These are phyloP conservation scores for Canavalia ensiformis DNA, from an alignment of 306 rosid genomes.

Conservation along the genomic window DNA sequence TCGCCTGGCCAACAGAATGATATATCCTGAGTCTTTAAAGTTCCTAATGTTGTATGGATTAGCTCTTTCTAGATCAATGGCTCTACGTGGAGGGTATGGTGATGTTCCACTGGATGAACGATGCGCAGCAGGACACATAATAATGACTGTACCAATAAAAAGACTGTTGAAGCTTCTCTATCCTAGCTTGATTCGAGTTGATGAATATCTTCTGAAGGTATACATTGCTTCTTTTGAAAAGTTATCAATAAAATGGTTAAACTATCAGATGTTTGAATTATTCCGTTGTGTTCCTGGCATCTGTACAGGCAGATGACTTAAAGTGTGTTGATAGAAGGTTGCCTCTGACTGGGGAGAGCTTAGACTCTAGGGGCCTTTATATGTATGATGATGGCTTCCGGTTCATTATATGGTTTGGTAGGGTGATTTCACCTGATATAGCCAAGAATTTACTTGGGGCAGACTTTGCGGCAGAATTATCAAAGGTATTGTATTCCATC, in stretches of 20 bases:
- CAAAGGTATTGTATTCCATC: slow-evolving; percentile 72
- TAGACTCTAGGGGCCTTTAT: slow-evolving; percentile 93
- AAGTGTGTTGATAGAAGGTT: slow-evolving; percentile 74
- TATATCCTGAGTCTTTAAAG: slow-evolving; percentile 93
- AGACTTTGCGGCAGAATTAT: slow-evolving; percentile 91
- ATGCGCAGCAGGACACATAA: slow-evolving; percentile 85
- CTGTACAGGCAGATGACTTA: slow-evolving; percentile 63
- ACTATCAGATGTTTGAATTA: slow-evolving; percentile 36
- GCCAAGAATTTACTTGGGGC: slow-evolving; percentile 91
- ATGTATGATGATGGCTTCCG: slow-evolving; percentile 86
- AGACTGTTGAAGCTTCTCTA: slow-evolving; percentile 85
- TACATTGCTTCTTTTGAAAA: slow-evolving; percentile 32
- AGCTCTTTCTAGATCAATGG: slow-evolving; percentile 80
- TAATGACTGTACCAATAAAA: slow-evolving; percentile 86
- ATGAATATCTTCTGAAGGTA: slow-evolving; percentile 88
- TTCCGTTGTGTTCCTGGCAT: slow-evolving; percentile 59
- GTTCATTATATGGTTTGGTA: slow-evolving; percentile 89
- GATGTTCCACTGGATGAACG: slow-evolving; percentile 91
- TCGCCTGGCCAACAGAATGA: slow-evolving; percentile 89
- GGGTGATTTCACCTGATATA: slow-evolving; percentile 89
- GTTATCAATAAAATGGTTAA: slow-evolving; percentile 12
- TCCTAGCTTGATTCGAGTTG: slow-evolving; percentile 84
- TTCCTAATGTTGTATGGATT: slow-evolving; percentile 84
- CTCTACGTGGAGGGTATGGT: slow-evolving; percentile 93
- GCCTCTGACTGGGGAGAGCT: slow-evolving; percentile 82